Evolutionary conservation across 164 flowering plant species (phyloP).

Genomic region (Echeveria elegans): DNA sequence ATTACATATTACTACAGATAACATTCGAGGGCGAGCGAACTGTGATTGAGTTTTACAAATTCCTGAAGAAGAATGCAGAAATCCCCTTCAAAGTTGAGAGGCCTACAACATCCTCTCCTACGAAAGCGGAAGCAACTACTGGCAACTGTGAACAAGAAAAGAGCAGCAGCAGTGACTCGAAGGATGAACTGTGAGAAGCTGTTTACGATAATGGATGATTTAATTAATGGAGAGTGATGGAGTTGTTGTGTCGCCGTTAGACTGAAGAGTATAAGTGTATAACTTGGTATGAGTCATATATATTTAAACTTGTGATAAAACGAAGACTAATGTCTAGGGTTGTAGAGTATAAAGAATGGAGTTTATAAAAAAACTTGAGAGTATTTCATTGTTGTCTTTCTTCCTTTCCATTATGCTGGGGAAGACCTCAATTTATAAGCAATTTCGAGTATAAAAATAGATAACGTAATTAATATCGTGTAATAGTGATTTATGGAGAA

Average conservation of each 20-base stretch:
- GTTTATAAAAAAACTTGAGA: no score
- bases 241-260: neutral
- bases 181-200: conserved; percentile 45
- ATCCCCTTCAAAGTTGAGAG: conserved; percentile 66
- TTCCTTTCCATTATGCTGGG: no score
- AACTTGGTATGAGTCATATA: no score
- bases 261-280: no score
- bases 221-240: neutral
- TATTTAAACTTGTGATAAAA: no score
- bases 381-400: no score
- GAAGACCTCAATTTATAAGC: no score
- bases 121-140: conserved; percentile 14
- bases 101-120: conserved; percentile 20
- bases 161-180: conserved; percentile 18
- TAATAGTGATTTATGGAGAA: no score
- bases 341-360: no score
- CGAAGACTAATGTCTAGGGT: no score
- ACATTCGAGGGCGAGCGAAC: conserved; percentile 69
- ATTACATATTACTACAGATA: conserved; percentile 33
- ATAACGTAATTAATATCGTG: no score
- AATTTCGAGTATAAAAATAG: no score
- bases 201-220: neutral
- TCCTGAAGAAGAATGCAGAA: conserved; percentile 76
- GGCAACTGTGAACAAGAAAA: conserved; percentile 22
- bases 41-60: conserved; percentile 71